Percentiles rank a stretch among this genome's conserved stretches.
Evolutionary conservation across 2,329 filamentous ascomycete genomes (phyloP).

Genomic region (Exophiala lecanii-corni): DNA sequence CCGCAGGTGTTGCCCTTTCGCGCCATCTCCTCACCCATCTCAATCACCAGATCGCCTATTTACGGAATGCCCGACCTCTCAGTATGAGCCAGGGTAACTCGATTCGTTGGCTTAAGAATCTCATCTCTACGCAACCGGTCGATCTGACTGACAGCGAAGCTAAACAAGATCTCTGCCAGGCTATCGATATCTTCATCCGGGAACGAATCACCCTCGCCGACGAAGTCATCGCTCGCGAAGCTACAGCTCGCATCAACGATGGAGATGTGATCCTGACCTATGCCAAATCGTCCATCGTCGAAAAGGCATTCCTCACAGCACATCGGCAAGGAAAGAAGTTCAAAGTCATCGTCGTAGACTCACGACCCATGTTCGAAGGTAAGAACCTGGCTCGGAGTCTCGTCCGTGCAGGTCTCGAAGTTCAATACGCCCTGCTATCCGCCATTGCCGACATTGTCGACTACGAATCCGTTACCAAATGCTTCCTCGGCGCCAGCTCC

Average conservation of each 20-base stretch:
- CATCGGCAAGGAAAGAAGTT: constrained; percentile 64
- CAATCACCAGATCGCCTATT: constrained; percentile 90
- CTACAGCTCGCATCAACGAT: constrained; percentile 68
- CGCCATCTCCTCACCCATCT: constrained; percentile 90
- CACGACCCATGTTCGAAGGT: constrained; percentile 65
- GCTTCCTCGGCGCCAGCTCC: constrained; percentile 82
- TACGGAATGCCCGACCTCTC: constrained; percentile 79
- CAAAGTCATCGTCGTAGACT: constrained; percentile 79
- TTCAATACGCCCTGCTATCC: constrained; percentile 77
- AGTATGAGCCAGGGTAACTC: constrained; percentile 97
- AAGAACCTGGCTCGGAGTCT: constrained; percentile 68
- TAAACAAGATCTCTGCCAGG: constrained; percentile 70
- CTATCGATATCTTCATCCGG: constrained; percentile 84
- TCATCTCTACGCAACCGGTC: constrained; percentile 85
- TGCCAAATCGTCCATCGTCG: constrained; percentile 79
- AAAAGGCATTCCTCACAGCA: constrained; percentile 73
- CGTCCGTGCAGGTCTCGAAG: constrained; percentile 63
- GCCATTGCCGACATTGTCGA: constrained; percentile 67
- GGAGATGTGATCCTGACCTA: constrained; percentile 84
- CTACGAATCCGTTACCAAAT: constrained; percentile 59
- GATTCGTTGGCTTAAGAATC: constrained; percentile 88
- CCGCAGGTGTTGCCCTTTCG: constrained; percentile 74
- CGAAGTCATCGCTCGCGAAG: constrained; percentile 74
- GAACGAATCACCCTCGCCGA: constrained; percentile 87
- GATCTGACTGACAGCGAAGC: constrained; percentile 76